Evolutionary conservation across 139 green algal genomes (phyloP).

Genomic region (Desmodesmus armatus): DNA sequence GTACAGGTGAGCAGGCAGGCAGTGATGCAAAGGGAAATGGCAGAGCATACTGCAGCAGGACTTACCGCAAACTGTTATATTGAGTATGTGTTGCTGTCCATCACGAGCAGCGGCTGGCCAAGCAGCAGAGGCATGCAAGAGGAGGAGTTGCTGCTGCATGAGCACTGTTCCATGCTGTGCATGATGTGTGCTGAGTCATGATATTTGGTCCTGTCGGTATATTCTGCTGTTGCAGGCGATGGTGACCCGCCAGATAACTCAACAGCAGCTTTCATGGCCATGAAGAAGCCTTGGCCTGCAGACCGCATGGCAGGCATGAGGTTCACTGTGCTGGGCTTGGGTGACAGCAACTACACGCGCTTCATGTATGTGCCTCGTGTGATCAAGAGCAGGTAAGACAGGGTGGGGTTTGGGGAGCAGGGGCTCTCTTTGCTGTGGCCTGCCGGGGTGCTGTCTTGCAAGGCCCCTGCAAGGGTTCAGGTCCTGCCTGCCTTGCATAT

Average conservation of each 20-base stretch:
- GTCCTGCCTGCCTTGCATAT: too few species aligned
- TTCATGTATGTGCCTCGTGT: conserved; percentile 89
- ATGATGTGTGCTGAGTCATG: too few species aligned
- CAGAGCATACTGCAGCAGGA: too few species aligned
- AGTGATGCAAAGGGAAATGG: too few species aligned
- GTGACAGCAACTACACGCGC: conserved; percentile 98
- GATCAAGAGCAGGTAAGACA: conserved; percentile 58
- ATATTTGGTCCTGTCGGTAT: conserved; percentile 69
- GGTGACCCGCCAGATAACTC: conserved; percentile 96
- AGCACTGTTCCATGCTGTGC: too few species aligned
- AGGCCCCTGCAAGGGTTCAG: too few species aligned
- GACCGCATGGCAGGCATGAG: conserved; percentile 73
- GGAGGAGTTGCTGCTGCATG: too few species aligned
- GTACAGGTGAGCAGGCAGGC: too few species aligned
- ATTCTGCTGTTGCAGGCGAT: conserved; percentile 92
- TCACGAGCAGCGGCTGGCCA: too few species aligned
- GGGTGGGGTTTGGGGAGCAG: background rate
- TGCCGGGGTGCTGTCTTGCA: background rate
- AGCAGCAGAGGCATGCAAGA: too few species aligned
- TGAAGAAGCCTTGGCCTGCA: conserved; percentile 52
- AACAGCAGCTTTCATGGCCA: conserved; percentile 73
- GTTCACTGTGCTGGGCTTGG: conserved; percentile 92
- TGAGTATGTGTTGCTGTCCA: too few species aligned
- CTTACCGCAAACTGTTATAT: too few species aligned
- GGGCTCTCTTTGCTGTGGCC: background rate